These are phyloP conservation scores for Lactarius sp. DNA, from an alignment of 768 basidiomycete species.

Conservation along the genomic window DNA sequence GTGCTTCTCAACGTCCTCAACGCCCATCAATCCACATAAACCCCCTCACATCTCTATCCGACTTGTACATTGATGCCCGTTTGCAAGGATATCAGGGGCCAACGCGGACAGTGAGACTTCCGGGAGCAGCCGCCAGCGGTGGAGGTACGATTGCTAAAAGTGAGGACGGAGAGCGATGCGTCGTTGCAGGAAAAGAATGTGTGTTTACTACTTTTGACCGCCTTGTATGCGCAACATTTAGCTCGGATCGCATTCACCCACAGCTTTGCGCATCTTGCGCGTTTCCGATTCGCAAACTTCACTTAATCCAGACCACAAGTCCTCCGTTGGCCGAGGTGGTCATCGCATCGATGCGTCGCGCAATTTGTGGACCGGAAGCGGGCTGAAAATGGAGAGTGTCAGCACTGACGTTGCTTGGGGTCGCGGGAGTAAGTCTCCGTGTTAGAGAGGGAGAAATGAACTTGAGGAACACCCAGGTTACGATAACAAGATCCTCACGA, in stretches of 20 bases:
- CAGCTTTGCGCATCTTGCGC: conserved; percentile 39
- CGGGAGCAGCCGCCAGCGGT: conserved; percentile 54
- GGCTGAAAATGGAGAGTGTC: conserved; percentile 71
- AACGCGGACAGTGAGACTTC: conserved; percentile 51
- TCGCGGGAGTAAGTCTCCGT: conserved; percentile 49
- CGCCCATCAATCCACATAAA: conserved; percentile 17
- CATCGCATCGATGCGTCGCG: conserved; percentile 66
- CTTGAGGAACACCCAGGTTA: conserved; percentile 43
- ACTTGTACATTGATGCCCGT: conserved; percentile 40
- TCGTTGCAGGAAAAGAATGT: conserved; percentile 80
- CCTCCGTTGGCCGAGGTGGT: conserved; percentile 60
- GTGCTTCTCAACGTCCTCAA: conserved; percentile 15
- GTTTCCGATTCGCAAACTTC: conserved; percentile 45
- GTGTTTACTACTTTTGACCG: conserved; percentile 24
- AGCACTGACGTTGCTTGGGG: conserved; percentile 83
- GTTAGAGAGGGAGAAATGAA: background rate
- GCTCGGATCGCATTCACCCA: background rate
- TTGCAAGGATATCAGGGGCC: conserved; percentile 43
- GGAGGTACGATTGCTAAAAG: conserved; percentile 64
- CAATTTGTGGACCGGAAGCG: conserved; percentile 75
- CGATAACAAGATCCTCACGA: conserved; percentile 73
- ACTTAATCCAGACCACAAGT: conserved; percentile 34
- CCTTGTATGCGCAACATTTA: background rate
- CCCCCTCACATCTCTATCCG: background rate
- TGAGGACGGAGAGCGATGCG: conserved; percentile 62